Conservation (phyloP, 805 yeast species). For the Yarrowia sp. region DNA sequence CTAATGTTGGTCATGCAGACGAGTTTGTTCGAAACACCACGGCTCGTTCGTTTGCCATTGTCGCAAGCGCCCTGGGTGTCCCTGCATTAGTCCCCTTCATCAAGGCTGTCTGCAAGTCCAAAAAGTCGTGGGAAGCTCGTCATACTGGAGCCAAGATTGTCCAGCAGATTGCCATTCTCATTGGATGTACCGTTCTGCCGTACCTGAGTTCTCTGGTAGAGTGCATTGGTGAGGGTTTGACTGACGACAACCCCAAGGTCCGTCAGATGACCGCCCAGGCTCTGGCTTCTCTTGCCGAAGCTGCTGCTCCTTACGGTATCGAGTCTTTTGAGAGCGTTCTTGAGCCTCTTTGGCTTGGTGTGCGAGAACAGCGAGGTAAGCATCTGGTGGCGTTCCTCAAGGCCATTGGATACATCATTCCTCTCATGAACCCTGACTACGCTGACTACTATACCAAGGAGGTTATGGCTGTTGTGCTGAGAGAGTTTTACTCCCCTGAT, state of each 20-base stretch:
- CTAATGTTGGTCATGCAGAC: conserved; percentile 82
- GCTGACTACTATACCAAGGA: conserved; percentile 79
- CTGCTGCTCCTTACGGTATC: conserved; percentile 85
- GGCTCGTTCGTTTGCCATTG: conserved; percentile 82
- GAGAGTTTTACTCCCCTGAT: conserved; percentile 83
- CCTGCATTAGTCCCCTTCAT: conserved; percentile 77
- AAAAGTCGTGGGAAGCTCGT: conserved; percentile 79
- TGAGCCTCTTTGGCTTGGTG: conserved; percentile 83
- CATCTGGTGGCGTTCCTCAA: conserved; percentile 75
- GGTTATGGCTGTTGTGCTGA: conserved; percentile 66
- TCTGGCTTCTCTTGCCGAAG: conserved; percentile 76
- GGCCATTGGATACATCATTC: conserved; percentile 80
- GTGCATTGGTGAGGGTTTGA: conserved; percentile 63
- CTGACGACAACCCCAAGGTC: conserved; percentile 72
- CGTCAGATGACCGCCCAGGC: conserved; percentile 76
- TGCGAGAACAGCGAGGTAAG: conserved; percentile 77
- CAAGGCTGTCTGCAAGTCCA: conserved; percentile 77
- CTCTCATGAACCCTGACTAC: conserved; percentile 85
- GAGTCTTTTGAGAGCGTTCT: conserved; percentile 79
- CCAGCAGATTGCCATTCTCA: conserved; percentile 72
- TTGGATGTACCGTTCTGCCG: conserved; percentile 80
- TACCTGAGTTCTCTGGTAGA: conserved; percentile 69
- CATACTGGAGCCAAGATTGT: conserved; percentile 81
- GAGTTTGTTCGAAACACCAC: conserved; percentile 80
- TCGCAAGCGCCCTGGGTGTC: conserved; percentile 79